Percentiles rank a stretch among this genome's conserved stretches.
Evolutionary conservation across 768 basidiomycete genomes (phyloP).

Genomic region (Podaxis sp.): DNA sequence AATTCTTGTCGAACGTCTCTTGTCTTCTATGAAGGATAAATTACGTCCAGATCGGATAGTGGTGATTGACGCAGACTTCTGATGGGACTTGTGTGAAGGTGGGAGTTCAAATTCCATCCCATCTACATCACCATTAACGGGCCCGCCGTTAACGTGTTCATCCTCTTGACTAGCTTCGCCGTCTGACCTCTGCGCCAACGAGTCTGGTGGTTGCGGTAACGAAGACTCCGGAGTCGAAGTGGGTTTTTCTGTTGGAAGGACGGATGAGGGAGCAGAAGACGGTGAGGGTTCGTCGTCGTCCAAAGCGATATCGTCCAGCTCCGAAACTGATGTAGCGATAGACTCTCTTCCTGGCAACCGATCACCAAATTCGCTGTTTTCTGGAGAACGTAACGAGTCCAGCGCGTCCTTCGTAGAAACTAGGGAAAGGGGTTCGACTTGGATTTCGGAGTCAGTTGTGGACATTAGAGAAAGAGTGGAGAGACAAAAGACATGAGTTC

Average conservation of each 20-base stretch:
- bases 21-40: constrained; percentile 25
- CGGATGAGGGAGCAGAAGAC: constrained; percentile 27
- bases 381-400: constrained; percentile 52
- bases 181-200: not conserved
- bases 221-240: not conserved
- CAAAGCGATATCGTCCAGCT: constrained; percentile 63
- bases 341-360: constrained; percentile 36
- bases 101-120: constrained; percentile 6
- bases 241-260: not conserved
- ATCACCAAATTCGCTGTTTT: constrained; percentile 28
- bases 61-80: constrained; percentile 60
- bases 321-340: constrained; percentile 44
- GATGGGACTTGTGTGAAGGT: constrained; percentile 38
- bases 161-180: not conserved
- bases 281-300: constrained; percentile 41
- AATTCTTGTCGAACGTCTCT: constrained; percentile 35
- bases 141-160: constrained; percentile 11
- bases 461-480: constrained; percentile 3
- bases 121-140: constrained; percentile 13
- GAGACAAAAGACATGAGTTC: constrained; percentile 7
- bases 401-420: constrained; percentile 21
- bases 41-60: constrained; percentile 53
- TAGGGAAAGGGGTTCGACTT: not conserved
- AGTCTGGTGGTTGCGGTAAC: not conserved
- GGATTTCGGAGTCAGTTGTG: not conserved